These are phyloP conservation scores for Clarkia xantiana DNA, from an alignment of 345 rosid genomes.

Conservation along the genomic window DNA sequence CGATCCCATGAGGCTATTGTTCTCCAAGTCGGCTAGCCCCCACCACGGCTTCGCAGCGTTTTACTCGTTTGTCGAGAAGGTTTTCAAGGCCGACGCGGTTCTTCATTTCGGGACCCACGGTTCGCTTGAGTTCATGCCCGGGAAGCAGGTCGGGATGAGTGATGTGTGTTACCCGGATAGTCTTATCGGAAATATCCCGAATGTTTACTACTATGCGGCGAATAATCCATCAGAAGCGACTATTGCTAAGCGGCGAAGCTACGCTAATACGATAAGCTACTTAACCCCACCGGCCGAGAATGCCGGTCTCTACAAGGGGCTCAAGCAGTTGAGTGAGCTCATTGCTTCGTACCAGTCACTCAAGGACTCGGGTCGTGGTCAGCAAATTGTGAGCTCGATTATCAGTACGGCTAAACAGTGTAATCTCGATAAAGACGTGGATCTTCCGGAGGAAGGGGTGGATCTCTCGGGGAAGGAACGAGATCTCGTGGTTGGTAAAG, in stretches of 20 bases:
- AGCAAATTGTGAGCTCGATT: constrained; percentile 84
- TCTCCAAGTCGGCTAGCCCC: constrained; percentile 96
- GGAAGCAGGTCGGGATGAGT: constrained; percentile 99
- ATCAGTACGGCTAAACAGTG: constrained; percentile 92
- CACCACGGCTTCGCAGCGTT: constrained; percentile 97
- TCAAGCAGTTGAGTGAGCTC: constrained; percentile 91
- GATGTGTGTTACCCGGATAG: constrained; percentile 91
- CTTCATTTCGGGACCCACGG: constrained; percentile 99
- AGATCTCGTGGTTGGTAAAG: constrained; percentile 87
- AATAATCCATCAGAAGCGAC: constrained; percentile 98
- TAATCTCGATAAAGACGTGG: constrained; percentile 90
- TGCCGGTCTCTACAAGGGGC: constrained; percentile 97
- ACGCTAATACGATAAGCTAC: constrained; percentile 91
- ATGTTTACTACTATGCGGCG: constrained; percentile 90
- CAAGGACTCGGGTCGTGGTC: constrained; percentile 86
- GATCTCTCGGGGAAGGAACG: constrained; percentile 63
- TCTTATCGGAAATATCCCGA: constrained; percentile 94
- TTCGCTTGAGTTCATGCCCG: constrained; percentile 97
- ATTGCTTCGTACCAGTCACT: constrained; percentile 94
- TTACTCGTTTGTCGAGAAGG: constrained; percentile 88
- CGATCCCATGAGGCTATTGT: constrained; percentile 91
- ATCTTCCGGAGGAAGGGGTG: constrained; percentile 70
- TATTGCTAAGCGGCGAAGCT: constrained; percentile 92
- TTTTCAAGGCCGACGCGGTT: constrained; percentile 90
- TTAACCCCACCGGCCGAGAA: constrained; percentile 99